phyloP scores from a whole-genome alignment of 148 eudicot species.

The Fagopyrum tataricum region DNA sequence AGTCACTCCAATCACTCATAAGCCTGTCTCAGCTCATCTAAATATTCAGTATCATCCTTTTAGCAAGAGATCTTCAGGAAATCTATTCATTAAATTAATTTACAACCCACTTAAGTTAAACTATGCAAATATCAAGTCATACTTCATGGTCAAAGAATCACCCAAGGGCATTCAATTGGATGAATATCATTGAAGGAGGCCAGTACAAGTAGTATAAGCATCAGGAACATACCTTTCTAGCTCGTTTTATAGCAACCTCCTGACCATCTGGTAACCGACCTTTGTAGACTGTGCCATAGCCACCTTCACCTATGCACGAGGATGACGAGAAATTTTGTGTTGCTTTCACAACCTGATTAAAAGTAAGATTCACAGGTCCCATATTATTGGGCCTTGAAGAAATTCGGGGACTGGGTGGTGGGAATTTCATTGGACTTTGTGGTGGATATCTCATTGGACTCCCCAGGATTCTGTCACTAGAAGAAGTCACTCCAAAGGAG shows the following conservation, averaged over 20 bases:
- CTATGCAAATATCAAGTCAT: neutral
- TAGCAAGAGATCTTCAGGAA: neutral
- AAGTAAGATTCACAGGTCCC: constrained; percentile 66
- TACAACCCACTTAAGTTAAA: neutral
- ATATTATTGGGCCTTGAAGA: constrained; percentile 56
- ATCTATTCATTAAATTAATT: neutral
- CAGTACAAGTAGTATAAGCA: neutral
- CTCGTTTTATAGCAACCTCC: constrained; percentile 86
- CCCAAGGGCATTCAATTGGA: neutral
- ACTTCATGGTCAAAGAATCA: neutral
- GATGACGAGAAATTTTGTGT: constrained; percentile 74
- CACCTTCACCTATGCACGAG: constrained; percentile 78
- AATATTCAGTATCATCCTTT: neutral
- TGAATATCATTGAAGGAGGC: neutral
- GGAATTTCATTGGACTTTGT: constrained; percentile 61
- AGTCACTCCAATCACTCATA: too few species aligned
- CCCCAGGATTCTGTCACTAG: constrained; percentile 45
- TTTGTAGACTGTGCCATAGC: constrained; percentile 89
- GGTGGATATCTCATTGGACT: constrained; percentile 74
- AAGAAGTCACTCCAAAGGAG: constrained; percentile 48
- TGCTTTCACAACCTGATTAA: constrained; percentile 55
- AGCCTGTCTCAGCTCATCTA: neutral
- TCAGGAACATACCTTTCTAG: constrained; percentile 59
- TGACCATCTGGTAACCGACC: constrained; percentile 72
- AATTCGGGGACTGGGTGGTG: constrained; percentile 89